Conservation (phyloP, 306 rosid species). For the Vigna nakashimae region DNA sequence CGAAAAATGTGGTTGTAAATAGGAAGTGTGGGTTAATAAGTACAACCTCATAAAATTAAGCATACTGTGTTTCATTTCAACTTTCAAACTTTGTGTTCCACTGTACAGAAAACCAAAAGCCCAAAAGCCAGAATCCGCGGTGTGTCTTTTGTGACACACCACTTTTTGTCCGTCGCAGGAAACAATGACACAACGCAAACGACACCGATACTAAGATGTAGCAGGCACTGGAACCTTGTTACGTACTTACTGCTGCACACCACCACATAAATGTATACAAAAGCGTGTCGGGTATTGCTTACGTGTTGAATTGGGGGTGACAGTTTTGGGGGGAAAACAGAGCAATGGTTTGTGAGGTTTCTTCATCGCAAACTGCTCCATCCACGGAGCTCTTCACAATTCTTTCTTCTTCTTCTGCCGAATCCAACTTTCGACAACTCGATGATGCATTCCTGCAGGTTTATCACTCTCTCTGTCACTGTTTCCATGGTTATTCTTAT, state of each 20-base stretch:
- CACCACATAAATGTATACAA: not conserved
- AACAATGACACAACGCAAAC: not conserved
- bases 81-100: not conserved
- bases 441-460: constrained; percentile 72
- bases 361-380: constrained; percentile 28
- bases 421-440: constrained; percentile 60
- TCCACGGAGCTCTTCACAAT: constrained; percentile 30
- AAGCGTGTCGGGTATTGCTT: constrained; percentile 9
- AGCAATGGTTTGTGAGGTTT: constrained; percentile 49
- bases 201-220: not conserved
- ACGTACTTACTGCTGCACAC: no score
- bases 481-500: not conserved
- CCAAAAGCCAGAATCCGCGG: constrained; percentile 40
- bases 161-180: constrained; percentile 1
- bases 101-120: not conserved
- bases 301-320: constrained; percentile 1
- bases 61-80: not conserved
- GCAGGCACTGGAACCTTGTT: not conserved
- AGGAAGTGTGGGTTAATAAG: not conserved
- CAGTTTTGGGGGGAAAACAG: constrained; percentile 34
- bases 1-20: constrained; percentile 5
- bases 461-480: constrained; percentile 13
- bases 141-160: constrained; percentile 47
- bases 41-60: not conserved
- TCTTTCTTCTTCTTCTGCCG: constrained; percentile 25